phyloP scores from a whole-genome alignment of 768 basidiomycete genomes.

The Lyophyllum atratum region DNA sequence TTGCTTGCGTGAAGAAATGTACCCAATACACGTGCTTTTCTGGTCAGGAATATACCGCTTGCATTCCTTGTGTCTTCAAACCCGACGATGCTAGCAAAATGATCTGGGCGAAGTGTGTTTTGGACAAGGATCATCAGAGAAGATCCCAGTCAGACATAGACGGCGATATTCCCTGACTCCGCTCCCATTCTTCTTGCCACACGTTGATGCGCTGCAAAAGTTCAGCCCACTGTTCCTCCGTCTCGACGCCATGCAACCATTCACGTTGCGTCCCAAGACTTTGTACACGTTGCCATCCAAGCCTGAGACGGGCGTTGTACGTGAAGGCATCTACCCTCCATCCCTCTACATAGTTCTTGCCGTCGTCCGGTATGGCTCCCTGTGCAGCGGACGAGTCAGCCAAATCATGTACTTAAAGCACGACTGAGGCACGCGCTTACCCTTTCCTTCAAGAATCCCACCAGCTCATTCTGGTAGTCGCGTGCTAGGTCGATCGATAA shows the following conservation, averaged over 20 bases:
- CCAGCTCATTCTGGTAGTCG: constrained; percentile 43
- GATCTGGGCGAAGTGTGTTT: too few species aligned
- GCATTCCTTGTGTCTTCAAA: too few species aligned
- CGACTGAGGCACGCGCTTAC: constrained; percentile 13
- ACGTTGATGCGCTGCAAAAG: constrained; percentile 46
- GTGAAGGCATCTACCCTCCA: constrained; percentile 44
- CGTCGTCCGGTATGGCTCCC: constrained; percentile 43
- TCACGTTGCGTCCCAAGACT: constrained; percentile 35
- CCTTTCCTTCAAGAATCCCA: constrained; percentile 33
- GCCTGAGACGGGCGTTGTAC: constrained; percentile 33
- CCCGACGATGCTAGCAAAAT: too few species aligned
- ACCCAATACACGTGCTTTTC: too few species aligned
- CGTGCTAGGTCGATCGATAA: constrained; percentile 34
- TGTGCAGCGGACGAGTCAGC: not conserved
- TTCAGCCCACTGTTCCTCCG: constrained; percentile 52
- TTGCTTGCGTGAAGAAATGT: too few species aligned
- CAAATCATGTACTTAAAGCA: not conserved
- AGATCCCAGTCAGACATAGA: constrained; percentile 8
- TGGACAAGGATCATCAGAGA: not conserved
- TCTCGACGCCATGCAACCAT: constrained; percentile 51
- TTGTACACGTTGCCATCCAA: constrained; percentile 49
- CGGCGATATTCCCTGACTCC: constrained; percentile 19
- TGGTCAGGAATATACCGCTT: too few species aligned
- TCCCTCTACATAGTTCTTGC: constrained; percentile 48
- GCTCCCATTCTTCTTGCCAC: constrained; percentile 57